phyloP scores from a whole-genome alignment of 176 grass and related monocot species.

The Avena sativa region DNA sequence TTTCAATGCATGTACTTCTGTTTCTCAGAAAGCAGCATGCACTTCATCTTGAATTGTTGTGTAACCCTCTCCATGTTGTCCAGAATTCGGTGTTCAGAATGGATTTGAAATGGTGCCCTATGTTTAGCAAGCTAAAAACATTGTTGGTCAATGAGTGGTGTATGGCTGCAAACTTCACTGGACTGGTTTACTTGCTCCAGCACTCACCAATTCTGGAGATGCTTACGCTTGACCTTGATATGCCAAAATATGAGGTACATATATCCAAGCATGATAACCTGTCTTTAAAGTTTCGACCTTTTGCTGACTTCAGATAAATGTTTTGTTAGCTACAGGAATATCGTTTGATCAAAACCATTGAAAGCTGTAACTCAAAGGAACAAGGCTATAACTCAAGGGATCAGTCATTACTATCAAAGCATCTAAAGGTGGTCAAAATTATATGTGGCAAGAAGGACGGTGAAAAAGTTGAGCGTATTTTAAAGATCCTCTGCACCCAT shows the following conservation, averaged over 20 bases:
- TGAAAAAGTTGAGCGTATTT: neutral
- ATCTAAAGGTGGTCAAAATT: neutral
- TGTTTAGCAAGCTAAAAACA: neutral
- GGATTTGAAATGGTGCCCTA: conserved; percentile 11
- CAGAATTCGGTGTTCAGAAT: neutral
- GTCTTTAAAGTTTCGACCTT: neutral
- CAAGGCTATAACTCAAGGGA: neutral
- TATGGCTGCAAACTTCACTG: neutral
- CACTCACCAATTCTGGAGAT: conserved; percentile 7
- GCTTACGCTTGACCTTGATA: neutral
- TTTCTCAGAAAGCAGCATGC: neutral
- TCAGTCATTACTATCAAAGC: neutral
- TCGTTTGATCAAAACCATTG: neutral
- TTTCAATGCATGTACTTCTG: neutral
- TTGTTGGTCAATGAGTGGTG: neutral
- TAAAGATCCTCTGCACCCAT: neutral
- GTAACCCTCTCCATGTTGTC: neutral
- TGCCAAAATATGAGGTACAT: neutral
- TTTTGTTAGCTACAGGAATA: neutral
- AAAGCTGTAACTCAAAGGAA: neutral
- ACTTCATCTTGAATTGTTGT: neutral
- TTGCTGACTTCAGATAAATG: neutral
- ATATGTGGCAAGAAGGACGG: neutral
- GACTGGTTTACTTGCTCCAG: conserved; percentile 2
- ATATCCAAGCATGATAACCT: neutral